phyloP scores from a whole-genome alignment of 2,329 filamentous ascomycete genomes.

The Neurospora sp. region DNA sequence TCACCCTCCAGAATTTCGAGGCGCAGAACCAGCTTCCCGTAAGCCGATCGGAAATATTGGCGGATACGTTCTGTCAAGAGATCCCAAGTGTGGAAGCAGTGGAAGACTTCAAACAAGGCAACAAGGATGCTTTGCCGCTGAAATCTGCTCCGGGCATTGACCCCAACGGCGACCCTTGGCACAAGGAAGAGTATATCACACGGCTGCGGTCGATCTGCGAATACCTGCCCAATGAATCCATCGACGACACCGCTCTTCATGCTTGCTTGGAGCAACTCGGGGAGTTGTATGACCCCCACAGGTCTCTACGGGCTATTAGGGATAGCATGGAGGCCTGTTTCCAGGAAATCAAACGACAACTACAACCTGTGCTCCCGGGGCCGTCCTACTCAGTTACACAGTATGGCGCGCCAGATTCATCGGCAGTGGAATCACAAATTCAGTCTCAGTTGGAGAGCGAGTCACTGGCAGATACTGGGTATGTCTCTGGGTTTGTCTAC shows the following conservation, averaged over 20 bases:
- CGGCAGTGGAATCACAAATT: constrained; percentile 13
- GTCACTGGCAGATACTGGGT: constrained; percentile 4
- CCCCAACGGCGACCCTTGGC: constrained; percentile 1
- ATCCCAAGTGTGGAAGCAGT: constrained; percentile 8
- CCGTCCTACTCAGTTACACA: not conserved
- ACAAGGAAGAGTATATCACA: constrained; percentile 1
- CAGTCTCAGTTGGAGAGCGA: constrained; percentile 16
- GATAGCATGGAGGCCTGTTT: constrained; percentile 6
- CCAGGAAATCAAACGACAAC: constrained; percentile 1
- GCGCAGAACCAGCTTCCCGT: constrained; percentile 1
- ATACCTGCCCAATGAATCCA: constrained; percentile 3
- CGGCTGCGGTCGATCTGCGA: constrained; percentile 8
- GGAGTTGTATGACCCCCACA: constrained; percentile 1
- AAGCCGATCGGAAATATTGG: constrained; percentile 7
- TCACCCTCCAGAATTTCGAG: constrained; percentile 7
- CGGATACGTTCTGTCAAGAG: constrained; percentile 12
- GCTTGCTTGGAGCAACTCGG: constrained; percentile 3
- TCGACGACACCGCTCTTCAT: constrained; percentile 1
- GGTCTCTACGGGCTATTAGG: constrained; percentile 6
- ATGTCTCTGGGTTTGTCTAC: not conserved
- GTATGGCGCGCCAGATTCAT: constrained; percentile 3
- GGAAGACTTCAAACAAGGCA: constrained; percentile 6
- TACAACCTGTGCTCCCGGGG: constrained; percentile 2
- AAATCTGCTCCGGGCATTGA: constrained; percentile 3
- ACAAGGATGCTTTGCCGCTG: constrained; percentile 9